Base-by-base conservation (phyloP, 163 green algal species). In the Chlamydomonas reinhardtii region DNA sequence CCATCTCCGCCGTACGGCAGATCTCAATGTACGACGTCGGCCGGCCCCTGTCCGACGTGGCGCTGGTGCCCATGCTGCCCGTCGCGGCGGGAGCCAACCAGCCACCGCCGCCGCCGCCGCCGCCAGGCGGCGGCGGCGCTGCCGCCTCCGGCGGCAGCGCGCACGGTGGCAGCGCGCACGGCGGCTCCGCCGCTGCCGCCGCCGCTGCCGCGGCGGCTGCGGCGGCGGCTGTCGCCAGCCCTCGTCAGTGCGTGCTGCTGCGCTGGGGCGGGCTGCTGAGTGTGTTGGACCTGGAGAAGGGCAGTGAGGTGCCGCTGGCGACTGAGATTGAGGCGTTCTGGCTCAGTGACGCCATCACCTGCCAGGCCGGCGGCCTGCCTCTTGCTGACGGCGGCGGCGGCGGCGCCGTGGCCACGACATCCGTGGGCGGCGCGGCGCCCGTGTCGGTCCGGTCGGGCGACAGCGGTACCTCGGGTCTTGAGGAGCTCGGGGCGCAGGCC, bases 11-110 rank as follows among this genome's bases (percentile, higher is more conserved):
- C 12, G 82, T 97, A 70, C 90, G 96, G 4, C 91, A 98, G 89
- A 93, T 98, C n/a, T 96, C 90, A 25, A 95, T 98, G 74, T 88
- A 97, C 84, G 93, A 95, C 66, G 86, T 97, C 9, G 91, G 93
- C 20, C 91, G 89, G 29, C 93, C 94, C 12, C 86, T 98, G 20
- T 78, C 88, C 48, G 91, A 94, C 39, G 89, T 96, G 34, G 94
- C 95, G 9, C 89, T 98, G 11, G 92, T 97, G 34, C 85, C 92
- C 29, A 80, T 86, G 25, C 24, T 75, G 70, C 80, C 80, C 16
- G 48, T 59, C 0, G 81, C 76, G 25, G 80, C 69, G 25, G 48
- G 48, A 9, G 48, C n/a, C n/a, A n/a, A n/a, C n/a, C n/a, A n/a
- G n/a, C n/a, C n/a, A n/a, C n/a, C n/a, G n/a, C n/a, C n/a, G n/a